A percentile compares a stretch with the other conserved stretches of the same genome.
Conservation (phyloP, 257 asterid genomes). For the Gentiana straminea region DNA sequence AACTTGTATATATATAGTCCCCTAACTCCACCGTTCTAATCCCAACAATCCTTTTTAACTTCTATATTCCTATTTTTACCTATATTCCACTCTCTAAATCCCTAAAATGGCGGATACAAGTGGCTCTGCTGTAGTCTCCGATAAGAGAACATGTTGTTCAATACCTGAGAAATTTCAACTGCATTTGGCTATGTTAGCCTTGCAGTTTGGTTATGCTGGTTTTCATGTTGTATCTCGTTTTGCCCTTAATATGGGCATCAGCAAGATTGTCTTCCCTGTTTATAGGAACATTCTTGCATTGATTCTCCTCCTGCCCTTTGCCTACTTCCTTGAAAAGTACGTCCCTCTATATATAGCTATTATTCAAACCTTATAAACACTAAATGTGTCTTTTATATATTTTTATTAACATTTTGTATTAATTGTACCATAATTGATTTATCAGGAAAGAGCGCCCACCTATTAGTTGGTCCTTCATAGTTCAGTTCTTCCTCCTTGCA, state of each 20-base stretch:
- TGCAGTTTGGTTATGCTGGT: conserved; percentile 97
- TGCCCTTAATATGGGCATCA: conserved; percentile 98
- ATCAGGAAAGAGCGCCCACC: conserved; percentile 95
- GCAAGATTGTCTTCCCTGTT: conserved; percentile 93
- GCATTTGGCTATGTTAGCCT: conserved; percentile 73
- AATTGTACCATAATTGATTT: conserved; percentile 3
- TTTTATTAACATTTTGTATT: neutral
- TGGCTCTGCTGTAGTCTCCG: conserved; percentile 20
- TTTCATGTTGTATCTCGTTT: conserved; percentile 88
- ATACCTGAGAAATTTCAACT: conserved; percentile 82
- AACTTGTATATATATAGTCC: conserved; percentile 54
- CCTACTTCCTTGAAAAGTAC: conserved; percentile 93
- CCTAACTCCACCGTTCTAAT: conserved; percentile 32
- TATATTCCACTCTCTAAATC: neutral
- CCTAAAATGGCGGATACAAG: conserved; percentile 55
- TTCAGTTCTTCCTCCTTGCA: conserved; percentile 91
- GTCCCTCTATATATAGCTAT: neutral
- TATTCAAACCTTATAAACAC: neutral
- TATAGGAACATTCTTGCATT: conserved; percentile 92
- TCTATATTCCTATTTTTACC: neutral
- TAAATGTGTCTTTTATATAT: neutral
- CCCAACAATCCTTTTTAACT: conserved; percentile 10
- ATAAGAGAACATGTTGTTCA: conserved; percentile 34
- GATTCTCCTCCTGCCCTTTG: conserved; percentile 82
- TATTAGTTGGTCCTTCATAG: conserved; percentile 44